Base-by-base conservation (phyloP, 1,139 yeast genomes). In the Williopsis jadinii region DNA sequence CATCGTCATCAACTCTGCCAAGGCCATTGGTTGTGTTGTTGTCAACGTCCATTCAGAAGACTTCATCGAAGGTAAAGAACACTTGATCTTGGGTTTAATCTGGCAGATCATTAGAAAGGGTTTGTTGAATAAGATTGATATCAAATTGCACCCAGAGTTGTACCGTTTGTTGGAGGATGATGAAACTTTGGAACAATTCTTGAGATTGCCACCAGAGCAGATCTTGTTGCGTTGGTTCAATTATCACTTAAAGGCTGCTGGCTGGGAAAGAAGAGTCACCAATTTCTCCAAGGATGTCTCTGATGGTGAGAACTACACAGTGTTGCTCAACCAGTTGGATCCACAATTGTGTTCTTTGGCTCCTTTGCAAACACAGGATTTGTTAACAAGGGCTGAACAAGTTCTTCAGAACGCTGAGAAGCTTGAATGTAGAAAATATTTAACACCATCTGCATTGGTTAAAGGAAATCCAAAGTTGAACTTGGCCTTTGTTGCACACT, bases 31-130 rank as follows among this genome's bases (percentile, higher is more conserved):
- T 15, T 92, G 97, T 71, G 86, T 92, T 42, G 98, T 92, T 39
- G 97, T 94, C 40, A 92, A 92, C 61, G 97, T 92, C 39, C 97
- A 92, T 56, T 85, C 97, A 5, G 97, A 92, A 62, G 97, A 92
- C 63, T 86, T 92, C 46, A 88, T 90, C 54, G 97, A 90, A 55
- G 98, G 99, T 54, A 86, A 84, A 55, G 99, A 92, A 66, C 97
- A 92, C 63, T 76, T 92, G 62, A 87, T 92, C 50, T 71, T 92
- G 53, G 99, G 99, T 46, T 75, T 94, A 47, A 90, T 92, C 55
- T 92, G 99, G 99, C 99, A 92, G 69, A 84, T 94, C 55, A 94
- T 92, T 54, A 83, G 98, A 66, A 81, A 96, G 64, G 99, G 98
- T 37, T 71, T 92, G 59, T 78, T 92, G 55, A 77, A 94, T 51